Evolutionary conservation across 2,329 filamentous ascomycete species (phyloP).

Genomic region (Fusarium guadeloupense): DNA sequence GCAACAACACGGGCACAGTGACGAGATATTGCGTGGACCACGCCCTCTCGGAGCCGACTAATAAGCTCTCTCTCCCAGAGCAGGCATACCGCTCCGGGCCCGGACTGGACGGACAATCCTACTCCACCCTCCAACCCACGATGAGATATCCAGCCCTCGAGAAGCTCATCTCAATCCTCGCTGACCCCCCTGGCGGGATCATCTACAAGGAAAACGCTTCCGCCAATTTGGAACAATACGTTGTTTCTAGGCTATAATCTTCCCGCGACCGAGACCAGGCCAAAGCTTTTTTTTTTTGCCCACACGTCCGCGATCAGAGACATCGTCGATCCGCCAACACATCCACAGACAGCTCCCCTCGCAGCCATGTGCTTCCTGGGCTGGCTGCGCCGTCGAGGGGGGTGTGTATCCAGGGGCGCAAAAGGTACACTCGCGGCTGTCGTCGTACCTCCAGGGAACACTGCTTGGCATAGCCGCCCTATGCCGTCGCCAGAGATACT

Average conservation of each 20-base stretch:
- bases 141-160: conserved; percentile 19
- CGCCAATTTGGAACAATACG: not conserved
- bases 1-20: conserved; percentile 6
- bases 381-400: conserved; percentile 15
- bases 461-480: not conserved
- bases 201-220: conserved; percentile 3
- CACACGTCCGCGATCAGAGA: conserved; percentile 15
- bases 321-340: conserved; percentile 16
- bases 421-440: not conserved
- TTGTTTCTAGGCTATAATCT: conserved; percentile 21
- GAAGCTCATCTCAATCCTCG: not conserved
- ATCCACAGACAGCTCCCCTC: conserved; percentile 33
- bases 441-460: conserved; percentile 3
- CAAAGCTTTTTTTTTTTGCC: conserved; percentile 24
- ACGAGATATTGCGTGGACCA: conserved; percentile 26
- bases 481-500: conserved; percentile 2
- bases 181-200: conserved; percentile 9
- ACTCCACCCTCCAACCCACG: conserved; percentile 24
- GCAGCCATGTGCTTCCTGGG: conserved; percentile 37
- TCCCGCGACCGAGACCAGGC: conserved; percentile 14
- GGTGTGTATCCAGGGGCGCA: conserved; percentile 23
- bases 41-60: conserved; percentile 27
- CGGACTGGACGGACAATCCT: conserved; percentile 32
- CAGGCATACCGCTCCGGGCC: conserved; percentile 39
- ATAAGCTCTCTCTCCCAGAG: conserved; percentile 31